Conservation (phyloP, 2,329 filamentous ascomycete genomes). For the Chaetomium sp. region DNA sequence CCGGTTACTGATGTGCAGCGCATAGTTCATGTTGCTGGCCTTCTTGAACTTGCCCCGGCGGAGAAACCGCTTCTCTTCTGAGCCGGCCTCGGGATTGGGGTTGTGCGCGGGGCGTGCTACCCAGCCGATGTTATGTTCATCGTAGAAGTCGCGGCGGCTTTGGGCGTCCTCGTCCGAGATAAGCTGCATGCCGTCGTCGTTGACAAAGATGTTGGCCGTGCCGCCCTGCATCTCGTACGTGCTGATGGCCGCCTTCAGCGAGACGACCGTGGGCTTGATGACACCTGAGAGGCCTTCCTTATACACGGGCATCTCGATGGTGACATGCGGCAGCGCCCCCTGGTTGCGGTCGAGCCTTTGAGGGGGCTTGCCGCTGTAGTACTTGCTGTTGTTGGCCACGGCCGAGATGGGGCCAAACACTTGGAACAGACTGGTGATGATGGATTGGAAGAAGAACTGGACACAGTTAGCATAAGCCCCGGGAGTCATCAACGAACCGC, state of each 20-base stretch:
- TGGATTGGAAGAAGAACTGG: conserved; percentile 82
- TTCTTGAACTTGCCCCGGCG: conserved; percentile 70
- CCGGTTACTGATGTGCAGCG: conserved; percentile 59
- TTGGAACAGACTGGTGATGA: conserved; percentile 73
- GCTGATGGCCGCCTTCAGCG: conserved; percentile 75
- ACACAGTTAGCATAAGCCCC: background rate
- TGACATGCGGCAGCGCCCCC: conserved; percentile 68
- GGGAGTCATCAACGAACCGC: conserved; percentile 5
- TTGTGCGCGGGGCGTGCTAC: conserved; percentile 65
- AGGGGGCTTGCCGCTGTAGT: conserved; percentile 67
- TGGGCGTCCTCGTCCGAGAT: conserved; percentile 63
- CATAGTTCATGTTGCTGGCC: conserved; percentile 74
- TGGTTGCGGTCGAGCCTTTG: conserved; percentile 61
- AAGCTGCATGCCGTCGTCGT: conserved; percentile 74
- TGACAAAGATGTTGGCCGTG: conserved; percentile 75
- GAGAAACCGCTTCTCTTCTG: conserved; percentile 62
- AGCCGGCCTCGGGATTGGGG: conserved; percentile 47
- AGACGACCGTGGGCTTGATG: conserved; percentile 75
- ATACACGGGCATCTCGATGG: conserved; percentile 85
- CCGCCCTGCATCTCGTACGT: conserved; percentile 77
- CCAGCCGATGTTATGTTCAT: conserved; percentile 70
- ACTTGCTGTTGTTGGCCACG: conserved; percentile 77
- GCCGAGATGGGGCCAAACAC: conserved; percentile 72
- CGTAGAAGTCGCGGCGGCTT: conserved; percentile 68
- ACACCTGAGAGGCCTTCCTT: conserved; percentile 78